Evolutionary conservation across 164 flowering plant species (phyloP).

Genomic region (Vitis rupestris): DNA sequence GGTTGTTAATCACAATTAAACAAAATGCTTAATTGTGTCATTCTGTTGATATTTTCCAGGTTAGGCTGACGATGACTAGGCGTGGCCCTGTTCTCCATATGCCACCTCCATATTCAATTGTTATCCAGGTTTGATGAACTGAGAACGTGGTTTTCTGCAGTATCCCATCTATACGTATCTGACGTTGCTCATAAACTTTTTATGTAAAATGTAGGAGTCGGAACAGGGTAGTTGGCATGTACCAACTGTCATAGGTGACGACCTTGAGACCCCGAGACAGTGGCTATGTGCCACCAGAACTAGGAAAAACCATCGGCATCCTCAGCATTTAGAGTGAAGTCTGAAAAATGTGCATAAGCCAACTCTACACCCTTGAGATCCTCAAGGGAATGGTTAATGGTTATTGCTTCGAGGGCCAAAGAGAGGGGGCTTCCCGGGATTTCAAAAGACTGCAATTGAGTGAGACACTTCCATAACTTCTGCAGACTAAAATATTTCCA

Average conservation of each 20-base stretch:
- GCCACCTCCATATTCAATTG: slow-evolving; percentile 94
- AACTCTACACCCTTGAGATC: too few relatives aligned
- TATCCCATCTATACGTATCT: not conserved
- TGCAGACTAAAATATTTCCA: too few relatives aligned
- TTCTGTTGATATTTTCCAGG: slow-evolving; percentile 39
- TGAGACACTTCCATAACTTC: too few relatives aligned
- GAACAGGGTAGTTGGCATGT: slow-evolving; percentile 85
- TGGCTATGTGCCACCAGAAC: slow-evolving; percentile 78
- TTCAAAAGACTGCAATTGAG: too few relatives aligned
- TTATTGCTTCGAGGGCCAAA: too few relatives aligned
- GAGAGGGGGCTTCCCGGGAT: too few relatives aligned
- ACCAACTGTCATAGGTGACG: slow-evolving; percentile 65
- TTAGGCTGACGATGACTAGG: slow-evolving; percentile 49
- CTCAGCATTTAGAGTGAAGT: too few relatives aligned
- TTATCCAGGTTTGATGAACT: slow-evolving; percentile 61
- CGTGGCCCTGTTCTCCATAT: slow-evolving; percentile 41
- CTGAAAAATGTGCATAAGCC: too few relatives aligned
- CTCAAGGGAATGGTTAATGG: too few relatives aligned
- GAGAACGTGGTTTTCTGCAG: not conserved
- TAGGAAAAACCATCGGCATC: not conserved
- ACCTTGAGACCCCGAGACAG: slow-evolving; percentile 65
- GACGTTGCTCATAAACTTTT: not conserved
- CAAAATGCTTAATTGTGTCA: not conserved
- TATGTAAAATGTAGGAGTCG: slow-evolving; percentile 64
- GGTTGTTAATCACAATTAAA: not conserved